Base-by-base conservation (phyloP, 345 rosid species). In the Clausena lansium region DNA sequence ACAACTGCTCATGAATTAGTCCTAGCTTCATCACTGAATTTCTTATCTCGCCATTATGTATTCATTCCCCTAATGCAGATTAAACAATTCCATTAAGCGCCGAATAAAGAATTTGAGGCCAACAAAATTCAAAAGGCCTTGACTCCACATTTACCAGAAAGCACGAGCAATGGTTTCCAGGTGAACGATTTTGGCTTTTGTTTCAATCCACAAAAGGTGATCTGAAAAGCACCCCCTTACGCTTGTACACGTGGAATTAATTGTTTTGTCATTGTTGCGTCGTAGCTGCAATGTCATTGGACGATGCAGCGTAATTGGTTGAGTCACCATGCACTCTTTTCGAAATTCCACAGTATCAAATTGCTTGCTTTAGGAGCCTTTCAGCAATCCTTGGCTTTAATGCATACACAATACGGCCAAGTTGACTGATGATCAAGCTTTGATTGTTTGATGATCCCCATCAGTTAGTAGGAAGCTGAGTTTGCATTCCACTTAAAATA, bases 401-500 rank as follows among this genome's bases (percentile, higher is more conserved):
- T 59, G 82, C 76, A 75, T 41, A 75, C 54, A 58, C 80, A 79
- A 64, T 28, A 65, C 57, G 85, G 89, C 83, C 91, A 88, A 84
- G 83, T 86, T 83, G 89, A 83, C 82, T 66, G 39, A 45, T 30
- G 74, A 54, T 70, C 67, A 14, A 73, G 76, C 38, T 54, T 57
- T 57, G 59, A 19, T 52, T 52, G 57, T 9, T 64, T 64, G 70
- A 72, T 67, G 28, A 81, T 73, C 82, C 66, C 77, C 75, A 82
- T 79, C 73, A 62, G 73, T 73, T 63, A 84, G 89, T 87, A 41
- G 88, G 77, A 55, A 81, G 85, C 83, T 84, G 89, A 89, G 86
- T 85, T 60, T 77, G 93, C 85, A 85, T 83, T 85, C 91, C 91
- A 89, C 89, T 87, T 22, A 15, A 17, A 52, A 52, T 17, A 19